Percentiles rank a stretch among this genome's conserved stretches.
Conservation (phyloP, 164 flowering plant species). For the Stephania yunnanensis region DNA sequence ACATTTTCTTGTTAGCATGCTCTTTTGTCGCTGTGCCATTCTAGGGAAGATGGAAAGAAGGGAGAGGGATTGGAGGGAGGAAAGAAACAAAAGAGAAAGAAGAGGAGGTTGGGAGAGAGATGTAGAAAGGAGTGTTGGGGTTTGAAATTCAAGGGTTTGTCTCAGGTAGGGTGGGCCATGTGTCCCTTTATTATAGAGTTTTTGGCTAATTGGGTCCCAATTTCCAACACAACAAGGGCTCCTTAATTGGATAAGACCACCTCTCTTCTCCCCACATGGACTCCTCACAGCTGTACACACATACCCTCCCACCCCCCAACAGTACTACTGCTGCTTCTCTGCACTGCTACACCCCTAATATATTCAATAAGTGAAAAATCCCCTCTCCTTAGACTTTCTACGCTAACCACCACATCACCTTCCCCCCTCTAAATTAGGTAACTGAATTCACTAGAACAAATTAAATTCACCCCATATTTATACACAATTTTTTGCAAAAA, state of each 20-base stretch:
- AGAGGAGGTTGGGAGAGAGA: background rate
- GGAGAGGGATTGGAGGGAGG: background rate
- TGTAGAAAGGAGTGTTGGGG: background rate
- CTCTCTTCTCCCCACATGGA: background rate
- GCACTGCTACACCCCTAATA: background rate
- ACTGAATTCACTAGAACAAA: background rate
- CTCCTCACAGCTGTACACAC: constrained; percentile 7
- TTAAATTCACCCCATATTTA: no score
- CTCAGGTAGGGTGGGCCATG: constrained; percentile 11
- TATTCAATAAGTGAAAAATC: background rate
- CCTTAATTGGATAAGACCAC: background rate
- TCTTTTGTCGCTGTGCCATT: constrained; percentile 20
- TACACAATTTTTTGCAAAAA: no score
- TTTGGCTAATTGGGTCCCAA: constrained; percentile 9
- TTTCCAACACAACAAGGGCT: constrained; percentile 1
- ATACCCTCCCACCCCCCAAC: background rate
- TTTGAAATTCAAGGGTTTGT: constrained; percentile 14
- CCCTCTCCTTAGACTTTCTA: background rate
- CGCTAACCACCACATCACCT: background rate
- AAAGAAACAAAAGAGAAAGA: constrained; percentile 4
- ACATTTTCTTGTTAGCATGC: background rate
- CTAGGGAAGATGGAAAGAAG: constrained; percentile 15
- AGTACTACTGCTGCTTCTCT: background rate
- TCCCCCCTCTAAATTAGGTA: background rate
- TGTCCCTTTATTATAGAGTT: background rate